Percentiles rank a stretch among this genome's conserved stretches.
Conservation (phyloP, 2,329 filamentous ascomycete species). For the Aspergillus sp. region DNA sequence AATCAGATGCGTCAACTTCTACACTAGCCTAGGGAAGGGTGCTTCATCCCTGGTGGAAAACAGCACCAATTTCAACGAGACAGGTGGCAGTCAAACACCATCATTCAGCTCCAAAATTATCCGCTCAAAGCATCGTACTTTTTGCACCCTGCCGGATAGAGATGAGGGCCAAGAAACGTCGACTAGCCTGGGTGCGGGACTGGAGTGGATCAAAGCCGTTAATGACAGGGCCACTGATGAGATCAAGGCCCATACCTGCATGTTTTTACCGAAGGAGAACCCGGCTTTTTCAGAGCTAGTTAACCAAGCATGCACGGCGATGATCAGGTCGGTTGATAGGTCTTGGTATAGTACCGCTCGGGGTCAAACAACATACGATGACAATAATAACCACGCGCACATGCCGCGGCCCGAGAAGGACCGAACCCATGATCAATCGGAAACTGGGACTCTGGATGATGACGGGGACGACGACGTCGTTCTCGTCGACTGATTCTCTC, state of each 20-base stretch:
- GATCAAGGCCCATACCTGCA: conserved; percentile 69
- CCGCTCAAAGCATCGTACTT: conserved; percentile 68
- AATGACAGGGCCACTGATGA: conserved; percentile 82
- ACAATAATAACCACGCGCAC: conserved; percentile 17
- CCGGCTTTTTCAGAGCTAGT: conserved; percentile 44
- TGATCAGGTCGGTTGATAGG: conserved; percentile 42
- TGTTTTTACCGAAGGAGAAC: conserved; percentile 48
- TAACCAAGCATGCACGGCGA: conserved; percentile 36
- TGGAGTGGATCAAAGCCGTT: conserved; percentile 66
- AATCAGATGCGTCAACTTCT: conserved; percentile 82
- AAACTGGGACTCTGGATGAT: conserved; percentile 29
- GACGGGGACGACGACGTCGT: conserved; percentile 32
- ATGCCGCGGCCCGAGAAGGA: conserved; percentile 15
- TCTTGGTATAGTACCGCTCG: conserved; percentile 39
- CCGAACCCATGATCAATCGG: conserved; percentile 12
- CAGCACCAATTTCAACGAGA: conserved; percentile 11
- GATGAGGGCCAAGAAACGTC: conserved; percentile 29
- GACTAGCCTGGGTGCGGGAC: conserved; percentile 38
- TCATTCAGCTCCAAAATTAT: conserved; percentile 39
- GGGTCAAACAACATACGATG: conserved; percentile 18
- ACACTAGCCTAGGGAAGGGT: conserved; percentile 75
- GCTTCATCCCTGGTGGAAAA: conserved; percentile 44
- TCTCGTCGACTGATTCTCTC: conserved; percentile 28
- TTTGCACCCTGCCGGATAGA: conserved; percentile 75
- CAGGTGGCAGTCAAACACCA: conserved; percentile 8